Evolutionary conservation across 225 moss, liverwort and hornwort genomes (phyloP).

Genomic region (Neckera pumila): DNA sequence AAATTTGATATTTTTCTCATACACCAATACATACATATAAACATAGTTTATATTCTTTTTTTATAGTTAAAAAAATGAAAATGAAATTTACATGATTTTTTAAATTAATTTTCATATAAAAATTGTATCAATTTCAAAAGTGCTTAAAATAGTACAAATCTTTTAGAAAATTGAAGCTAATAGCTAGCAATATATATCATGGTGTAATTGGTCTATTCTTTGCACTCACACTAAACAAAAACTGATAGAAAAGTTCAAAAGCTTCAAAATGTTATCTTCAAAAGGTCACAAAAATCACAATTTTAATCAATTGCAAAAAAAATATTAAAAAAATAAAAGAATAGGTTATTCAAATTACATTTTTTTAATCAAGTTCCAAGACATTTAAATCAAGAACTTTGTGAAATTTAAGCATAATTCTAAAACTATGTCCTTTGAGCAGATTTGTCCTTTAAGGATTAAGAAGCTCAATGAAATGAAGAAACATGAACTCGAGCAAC

Average conservation of each 20-base stretch:
- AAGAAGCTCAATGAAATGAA: not conserved
- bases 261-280: not conserved
- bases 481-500: not conserved
- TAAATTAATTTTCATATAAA: not conserved
- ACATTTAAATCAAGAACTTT: not conserved
- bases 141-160: not conserved
- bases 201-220: accelerated
- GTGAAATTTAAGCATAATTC: not conserved
- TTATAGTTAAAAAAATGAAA: not conserved
- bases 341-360: not conserved
- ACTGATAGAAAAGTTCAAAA: not conserved
- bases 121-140: not conserved
- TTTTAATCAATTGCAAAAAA: not conserved
- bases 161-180: not conserved
- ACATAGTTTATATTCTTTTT: not conserved
- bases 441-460: no score
- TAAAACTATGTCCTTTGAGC: no score
- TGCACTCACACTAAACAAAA: not conserved
- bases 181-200: not conserved
- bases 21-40: no score
- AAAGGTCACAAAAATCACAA: not conserved
- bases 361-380: not conserved
- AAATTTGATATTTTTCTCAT: no score
- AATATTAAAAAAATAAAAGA: not conserved
- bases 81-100: not conserved